Base-by-base conservation (phyloP, 257 asterid species). In the Jasminum sambac region DNA sequence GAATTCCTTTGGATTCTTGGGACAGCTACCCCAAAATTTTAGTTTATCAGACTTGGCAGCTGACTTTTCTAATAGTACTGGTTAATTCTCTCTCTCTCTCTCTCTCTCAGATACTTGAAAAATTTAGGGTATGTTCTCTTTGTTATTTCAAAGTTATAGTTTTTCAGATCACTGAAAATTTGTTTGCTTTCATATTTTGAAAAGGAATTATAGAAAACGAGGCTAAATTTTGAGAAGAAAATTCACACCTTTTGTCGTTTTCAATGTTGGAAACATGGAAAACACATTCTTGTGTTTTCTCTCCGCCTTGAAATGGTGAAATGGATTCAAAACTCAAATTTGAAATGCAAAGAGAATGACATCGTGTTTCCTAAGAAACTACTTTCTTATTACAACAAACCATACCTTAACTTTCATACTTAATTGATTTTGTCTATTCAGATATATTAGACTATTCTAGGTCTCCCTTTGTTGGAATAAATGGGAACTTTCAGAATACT, bases 21-120 rank as follows among this genome's bases (percentile, higher is more conserved):
- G 82, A 55, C 88, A 78, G 74, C 76, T 84, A 10, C 78, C 86
- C 25, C 84, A 77, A 34, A 81, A 76, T 69, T 84, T 84, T 63
- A 81, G 88, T 69, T 72, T 81, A 34, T 78, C 88, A 8, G 86
- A 81, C 71, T 69, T 84, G 72, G 71, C 86, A 37, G 79, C 79
- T 12, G 84, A 74, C 72, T 78, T 80, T 68, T 72, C 84, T 44
- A 78, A 75, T 69, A 64, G 80, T 67, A 58, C 77, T 40, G 86
- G 86, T 84, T 65, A 37, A 68, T 55, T 40, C 69, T 61, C 48
- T 41, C 59, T 52, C 71, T 62, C 67, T 37, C 60, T 40, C 39
- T 61, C 67, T 34, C 64, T 7, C 41, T n/a, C 30, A 55, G 23
- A 10, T 55, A 13, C 19, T 4, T 1, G 36, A 30, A 30, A 30